Conservation (phyloP, 805 yeast species). For the Nakazawaea wyomingensis region DNA sequence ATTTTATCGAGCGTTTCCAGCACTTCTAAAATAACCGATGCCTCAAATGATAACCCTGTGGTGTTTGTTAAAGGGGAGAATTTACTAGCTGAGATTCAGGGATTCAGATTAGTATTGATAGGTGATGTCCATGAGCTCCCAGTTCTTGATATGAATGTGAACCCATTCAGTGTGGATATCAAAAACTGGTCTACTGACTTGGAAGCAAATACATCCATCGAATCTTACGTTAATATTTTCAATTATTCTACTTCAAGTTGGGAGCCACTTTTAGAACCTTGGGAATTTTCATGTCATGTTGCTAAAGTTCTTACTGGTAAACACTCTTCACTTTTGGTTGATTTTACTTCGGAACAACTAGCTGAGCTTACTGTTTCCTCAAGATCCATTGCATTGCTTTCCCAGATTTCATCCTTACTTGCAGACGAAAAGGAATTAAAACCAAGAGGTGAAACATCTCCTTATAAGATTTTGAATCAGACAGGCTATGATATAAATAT, state of each 20-base stretch:
- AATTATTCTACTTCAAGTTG: constrained; percentile 87
- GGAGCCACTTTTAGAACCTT: constrained; percentile 91
- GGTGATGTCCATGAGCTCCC: constrained; percentile 93
- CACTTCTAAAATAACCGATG: constrained; percentile 12
- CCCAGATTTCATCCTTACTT: constrained; percentile 60
- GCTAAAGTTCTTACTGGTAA: constrained; percentile 31
- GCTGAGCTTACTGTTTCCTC: constrained; percentile 83
- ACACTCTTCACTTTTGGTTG: constrained; percentile 49
- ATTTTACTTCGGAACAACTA: constrained; percentile 66
- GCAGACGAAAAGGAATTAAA: constrained; percentile 45
- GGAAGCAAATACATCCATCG: constrained; percentile 61
- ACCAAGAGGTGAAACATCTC: constrained; percentile 74
- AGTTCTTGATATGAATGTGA: constrained; percentile 67
- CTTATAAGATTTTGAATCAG: constrained; percentile 75
- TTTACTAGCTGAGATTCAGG: constrained; percentile 61
- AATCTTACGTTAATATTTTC: constrained; percentile 67
- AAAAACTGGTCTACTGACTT: constrained; percentile 85
- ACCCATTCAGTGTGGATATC: constrained; percentile 63
- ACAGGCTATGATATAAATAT: constrained; percentile 80
- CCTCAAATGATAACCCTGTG: constrained; percentile 22
- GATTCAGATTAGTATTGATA: constrained; percentile 73
- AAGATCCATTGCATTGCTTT: constrained; percentile 69
- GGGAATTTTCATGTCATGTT: constrained; percentile 73
- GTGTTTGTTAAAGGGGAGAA: constrained; percentile 64
- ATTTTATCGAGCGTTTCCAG: constrained; percentile 47